Percentiles rank a stretch among this genome's conserved stretches.
Evolutionary conservation across 2,329 filamentous ascomycete species (phyloP).

Genomic region (Aureobasidium namibiae): DNA sequence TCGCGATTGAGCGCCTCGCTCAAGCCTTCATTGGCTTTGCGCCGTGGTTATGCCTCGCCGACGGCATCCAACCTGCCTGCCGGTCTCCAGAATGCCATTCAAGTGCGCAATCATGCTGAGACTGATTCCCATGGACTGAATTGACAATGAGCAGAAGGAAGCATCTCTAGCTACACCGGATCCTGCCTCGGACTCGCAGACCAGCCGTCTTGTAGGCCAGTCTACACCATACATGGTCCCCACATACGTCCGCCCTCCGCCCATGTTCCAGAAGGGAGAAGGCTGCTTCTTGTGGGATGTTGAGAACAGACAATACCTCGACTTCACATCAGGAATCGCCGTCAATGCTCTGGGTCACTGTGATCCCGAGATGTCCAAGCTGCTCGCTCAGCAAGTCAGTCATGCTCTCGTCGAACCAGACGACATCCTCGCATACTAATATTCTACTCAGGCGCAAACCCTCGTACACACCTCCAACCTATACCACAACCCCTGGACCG

Average conservation of each 20-base stretch:
- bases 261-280: conserved; percentile 80
- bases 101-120: conserved; percentile 22
- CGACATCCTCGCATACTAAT: not conserved
- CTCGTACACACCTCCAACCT: conserved; percentile 91
- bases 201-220: conserved; percentile 63
- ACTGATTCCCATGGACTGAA: not conserved
- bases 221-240: conserved; percentile 87
- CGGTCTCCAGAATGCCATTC: conserved; percentile 33
- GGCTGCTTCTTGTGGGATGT: conserved; percentile 87
- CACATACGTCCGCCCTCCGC: conserved; percentile 83
- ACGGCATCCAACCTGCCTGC: conserved; percentile 35
- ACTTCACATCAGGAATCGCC: conserved; percentile 93
- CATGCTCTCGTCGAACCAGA: too few species aligned
- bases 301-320: conserved; percentile 81
- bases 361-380: conserved; percentile 65
- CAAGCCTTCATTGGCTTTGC: conserved; percentile 14
- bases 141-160: conserved; percentile 34
- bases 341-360: conserved; percentile 90
- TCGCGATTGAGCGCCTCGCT: conserved; percentile 19
- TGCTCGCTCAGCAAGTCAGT: conserved; percentile 55
- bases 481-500: conserved; percentile 95
- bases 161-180: conserved; percentile 58
- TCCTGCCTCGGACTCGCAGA: conserved; percentile 64
- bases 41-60: conserved; percentile 29
- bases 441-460: conserved; percentile 41